Evolutionary conservation across 2,329 filamentous ascomycete species (phyloP).

Genomic region (Truncatella angustata): DNA sequence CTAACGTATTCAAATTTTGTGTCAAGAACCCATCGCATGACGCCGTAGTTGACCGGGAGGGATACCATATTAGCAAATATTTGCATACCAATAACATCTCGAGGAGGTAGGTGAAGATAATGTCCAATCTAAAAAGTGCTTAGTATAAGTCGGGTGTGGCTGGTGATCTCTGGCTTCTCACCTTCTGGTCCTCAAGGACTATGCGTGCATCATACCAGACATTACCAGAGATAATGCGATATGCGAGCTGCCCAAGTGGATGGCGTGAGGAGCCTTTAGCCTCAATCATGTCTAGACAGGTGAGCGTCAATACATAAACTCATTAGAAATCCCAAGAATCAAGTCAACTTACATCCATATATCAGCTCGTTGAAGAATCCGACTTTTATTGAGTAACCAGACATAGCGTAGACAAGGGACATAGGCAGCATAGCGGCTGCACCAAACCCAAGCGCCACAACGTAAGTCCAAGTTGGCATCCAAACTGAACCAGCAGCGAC

Average conservation of each 20-base stretch:
- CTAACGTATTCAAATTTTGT: slow-evolving; percentile 55
- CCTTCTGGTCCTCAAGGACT: slow-evolving; percentile 51
- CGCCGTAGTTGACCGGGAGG: slow-evolving; percentile 60
- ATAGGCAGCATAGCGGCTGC: slow-evolving; percentile 56
- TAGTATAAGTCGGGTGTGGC: background rate
- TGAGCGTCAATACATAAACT: background rate
- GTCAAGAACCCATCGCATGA: slow-evolving; percentile 58
- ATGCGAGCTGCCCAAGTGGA: slow-evolving; percentile 23
- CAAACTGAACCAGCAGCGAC: slow-evolving; percentile 51
- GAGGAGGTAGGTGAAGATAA: slow-evolving; percentile 61
- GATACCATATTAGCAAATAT: slow-evolving; percentile 58
- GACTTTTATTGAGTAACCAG: slow-evolving; percentile 28
- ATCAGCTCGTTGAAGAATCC: slow-evolving; percentile 59
- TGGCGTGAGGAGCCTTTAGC: slow-evolving; percentile 2
- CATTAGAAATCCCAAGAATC: background rate
- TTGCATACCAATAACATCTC: slow-evolving; percentile 59
- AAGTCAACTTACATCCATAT: slow-evolving; percentile 38
- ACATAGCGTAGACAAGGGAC: slow-evolving; percentile 58
- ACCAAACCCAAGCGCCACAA: slow-evolving; percentile 54
- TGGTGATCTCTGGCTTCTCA: slow-evolving; percentile 24
- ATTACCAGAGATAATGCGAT: slow-evolving; percentile 58
- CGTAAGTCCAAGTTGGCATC: slow-evolving; percentile 59
- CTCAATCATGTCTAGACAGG: slow-evolving; percentile 9
- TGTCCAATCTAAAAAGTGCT: slow-evolving; percentile 50
- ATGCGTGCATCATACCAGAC: slow-evolving; percentile 59